Evolutionary conservation across 345 rosid genomes (phyloP), one percentile per base, ranked within the genome.

Genomic region (Gossypium stocksii): DNA sequence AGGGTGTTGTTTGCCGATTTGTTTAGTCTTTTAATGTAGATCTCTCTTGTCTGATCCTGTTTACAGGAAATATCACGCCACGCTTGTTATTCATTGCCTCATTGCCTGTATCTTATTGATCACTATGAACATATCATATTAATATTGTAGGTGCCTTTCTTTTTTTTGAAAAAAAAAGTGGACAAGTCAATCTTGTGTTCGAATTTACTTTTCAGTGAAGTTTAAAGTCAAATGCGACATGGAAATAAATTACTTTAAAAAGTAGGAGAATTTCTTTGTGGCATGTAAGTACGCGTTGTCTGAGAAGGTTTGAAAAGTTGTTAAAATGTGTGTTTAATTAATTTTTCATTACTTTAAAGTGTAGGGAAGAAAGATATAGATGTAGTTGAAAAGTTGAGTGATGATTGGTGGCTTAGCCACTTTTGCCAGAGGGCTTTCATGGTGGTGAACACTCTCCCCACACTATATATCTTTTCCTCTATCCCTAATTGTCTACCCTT

Each of bases 371-470:
- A 22, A 58, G 38, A 7, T 61, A 2, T 15, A n/a, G 13, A 38
- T 44, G 2, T 15, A 43, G 52, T 58, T 34, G n/a, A 60, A 73
- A 53, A 66, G 56, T 56, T 29, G 25, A 61, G 79, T 66, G 80
- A 77, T 78, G 75, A 80, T 75, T 83, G 77, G 81, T 16, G 73
- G 59, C 76, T 63, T 69, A 72, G 74, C 76, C 82, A 81, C 83
- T 78, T 83, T 75, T 70, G 15, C 16, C 61, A 57, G 76, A 62
- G 66, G 67, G 38, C 49, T 48, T 45, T 72, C 77, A 74, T 80
- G 34, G 74, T 69, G 43, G 20, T 15, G 14, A 44, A 23, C 27
- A 22, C 61, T 56, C 25, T 20, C 23, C 25, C 60, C 22, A 34
- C 20, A 20, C 27, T 56, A 12, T 22, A 59, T 76, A 19, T 11